Conservation (phyloP, 345 rosid species). For the Psidium friedrichsthalianum region DNA sequence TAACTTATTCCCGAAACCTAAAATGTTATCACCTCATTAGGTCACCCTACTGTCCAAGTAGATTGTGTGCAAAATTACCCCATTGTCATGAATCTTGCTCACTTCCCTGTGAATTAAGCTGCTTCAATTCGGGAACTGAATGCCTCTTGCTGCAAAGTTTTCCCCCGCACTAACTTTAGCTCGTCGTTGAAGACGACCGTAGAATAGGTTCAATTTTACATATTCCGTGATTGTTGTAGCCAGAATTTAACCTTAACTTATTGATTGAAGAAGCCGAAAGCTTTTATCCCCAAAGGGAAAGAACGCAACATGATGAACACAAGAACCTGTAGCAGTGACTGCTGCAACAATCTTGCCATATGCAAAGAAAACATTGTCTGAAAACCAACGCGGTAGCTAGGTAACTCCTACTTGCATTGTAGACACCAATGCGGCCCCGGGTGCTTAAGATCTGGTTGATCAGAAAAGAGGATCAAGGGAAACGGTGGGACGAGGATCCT, state of each 20-base stretch:
- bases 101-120: neutral
- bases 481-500: neutral
- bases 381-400: neutral
- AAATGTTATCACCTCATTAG: neutral
- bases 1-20: neutral
- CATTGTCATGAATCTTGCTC: neutral
- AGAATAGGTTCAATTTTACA: neutral
- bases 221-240: neutral
- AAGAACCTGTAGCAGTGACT: neutral
- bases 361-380: neutral
- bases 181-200: neutral
- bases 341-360: neutral
- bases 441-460: neutral
- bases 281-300: neutral
- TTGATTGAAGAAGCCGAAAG: neutral
- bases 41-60: neutral
- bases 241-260: neutral
- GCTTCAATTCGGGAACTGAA: neutral
- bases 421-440: neutral
- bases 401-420: neutral
- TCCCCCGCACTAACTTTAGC: neutral
- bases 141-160: neutral
- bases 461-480: constrained; percentile 2
- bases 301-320: neutral
- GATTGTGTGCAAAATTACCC: neutral